phyloP scores from a whole-genome alignment of 306 rosid genomes.

The Casuarina cunninghamiana region DNA sequence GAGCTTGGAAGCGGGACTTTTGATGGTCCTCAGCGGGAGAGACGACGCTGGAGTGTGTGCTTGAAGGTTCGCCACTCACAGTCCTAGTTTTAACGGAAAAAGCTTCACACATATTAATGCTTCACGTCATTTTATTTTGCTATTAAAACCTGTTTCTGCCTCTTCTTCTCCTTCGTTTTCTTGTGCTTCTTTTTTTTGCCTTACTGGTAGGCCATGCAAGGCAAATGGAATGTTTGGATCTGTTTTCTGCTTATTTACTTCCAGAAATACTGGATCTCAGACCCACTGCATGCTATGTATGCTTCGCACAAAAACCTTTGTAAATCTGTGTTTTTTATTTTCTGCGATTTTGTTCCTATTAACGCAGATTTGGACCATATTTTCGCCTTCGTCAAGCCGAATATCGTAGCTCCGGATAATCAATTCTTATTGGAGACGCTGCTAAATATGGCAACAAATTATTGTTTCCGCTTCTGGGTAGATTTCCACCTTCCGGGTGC shows the following conservation, averaged over 20 bases:
- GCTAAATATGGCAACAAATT: conserved; percentile 34
- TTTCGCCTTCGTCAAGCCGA: background rate
- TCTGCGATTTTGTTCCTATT: conserved; percentile 1
- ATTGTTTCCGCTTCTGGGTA: conserved; percentile 27
- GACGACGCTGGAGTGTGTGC: background rate
- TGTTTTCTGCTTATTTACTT: conserved; percentile 5
- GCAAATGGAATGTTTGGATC: background rate
- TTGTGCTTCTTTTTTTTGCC: background rate
- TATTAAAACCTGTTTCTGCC: conserved; percentile 13
- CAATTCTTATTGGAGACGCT: background rate
- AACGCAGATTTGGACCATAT: background rate
- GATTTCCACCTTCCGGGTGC: conserved; percentile 14
- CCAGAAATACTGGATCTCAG: too few relatives aligned
- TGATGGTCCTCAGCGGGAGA: conserved; percentile 39
- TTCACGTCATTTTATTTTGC: background rate
- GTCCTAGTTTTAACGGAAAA: conserved; percentile 45
- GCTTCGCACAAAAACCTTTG: conserved; percentile 8
- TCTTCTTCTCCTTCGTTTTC: background rate
- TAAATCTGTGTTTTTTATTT: background rate
- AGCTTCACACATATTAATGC: background rate
- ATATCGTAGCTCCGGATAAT: background rate
- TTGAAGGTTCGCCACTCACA: conserved; percentile 34
- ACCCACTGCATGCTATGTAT: too few relatives aligned
- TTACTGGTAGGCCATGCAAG: conserved; percentile 21
- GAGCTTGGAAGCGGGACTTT: conserved; percentile 52